Evolutionary conservation across 2,329 filamentous ascomycete species (phyloP).

Genomic region (Penicillium frequentans): DNA sequence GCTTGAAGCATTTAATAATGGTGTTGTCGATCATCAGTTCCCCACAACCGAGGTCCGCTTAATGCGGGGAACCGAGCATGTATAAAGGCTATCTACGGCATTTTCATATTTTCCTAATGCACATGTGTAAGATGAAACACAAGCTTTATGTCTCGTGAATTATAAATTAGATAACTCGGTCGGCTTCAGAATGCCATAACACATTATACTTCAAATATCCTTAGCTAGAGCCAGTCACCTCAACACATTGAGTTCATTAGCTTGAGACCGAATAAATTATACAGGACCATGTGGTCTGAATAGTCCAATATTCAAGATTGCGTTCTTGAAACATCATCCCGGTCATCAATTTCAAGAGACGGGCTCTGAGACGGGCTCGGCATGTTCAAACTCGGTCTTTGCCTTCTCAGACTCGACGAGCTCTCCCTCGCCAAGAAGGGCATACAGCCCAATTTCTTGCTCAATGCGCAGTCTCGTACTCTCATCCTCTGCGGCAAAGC

Average conservation of each 20-base stretch:
- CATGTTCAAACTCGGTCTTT: not conserved
- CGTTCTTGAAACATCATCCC: too few species aligned
- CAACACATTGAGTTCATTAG: too few species aligned
- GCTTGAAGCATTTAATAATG: not conserved
- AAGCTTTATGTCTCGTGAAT: not conserved
- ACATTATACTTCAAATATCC: too few species aligned
- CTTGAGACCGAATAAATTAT: too few species aligned
- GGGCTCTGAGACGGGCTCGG: not conserved
- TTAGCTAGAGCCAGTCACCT: too few species aligned
- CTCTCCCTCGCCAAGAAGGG: not conserved
- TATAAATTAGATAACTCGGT: not conserved
- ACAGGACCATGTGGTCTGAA: too few species aligned
- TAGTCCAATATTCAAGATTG: too few species aligned
- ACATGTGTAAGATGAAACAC: not conserved
- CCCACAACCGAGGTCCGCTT: slow-evolving; percentile 10
- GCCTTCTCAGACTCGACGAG: not conserved
- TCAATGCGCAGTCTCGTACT: not conserved
- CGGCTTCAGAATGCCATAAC: too few species aligned
- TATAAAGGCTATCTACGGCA: not conserved
- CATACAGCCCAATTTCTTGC: not conserved
- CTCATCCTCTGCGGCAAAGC: not conserved
- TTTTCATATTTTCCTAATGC: not conserved
- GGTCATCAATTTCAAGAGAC: not conserved
- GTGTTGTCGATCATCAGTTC: slow-evolving; percentile 2
- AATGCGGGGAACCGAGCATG: slow-evolving; percentile 1